These are phyloP conservation scores for Neopestalotiopsis clavispora DNA, from an alignment of 2,329 filamentous ascomycete species.

Conservation along the genomic window DNA sequence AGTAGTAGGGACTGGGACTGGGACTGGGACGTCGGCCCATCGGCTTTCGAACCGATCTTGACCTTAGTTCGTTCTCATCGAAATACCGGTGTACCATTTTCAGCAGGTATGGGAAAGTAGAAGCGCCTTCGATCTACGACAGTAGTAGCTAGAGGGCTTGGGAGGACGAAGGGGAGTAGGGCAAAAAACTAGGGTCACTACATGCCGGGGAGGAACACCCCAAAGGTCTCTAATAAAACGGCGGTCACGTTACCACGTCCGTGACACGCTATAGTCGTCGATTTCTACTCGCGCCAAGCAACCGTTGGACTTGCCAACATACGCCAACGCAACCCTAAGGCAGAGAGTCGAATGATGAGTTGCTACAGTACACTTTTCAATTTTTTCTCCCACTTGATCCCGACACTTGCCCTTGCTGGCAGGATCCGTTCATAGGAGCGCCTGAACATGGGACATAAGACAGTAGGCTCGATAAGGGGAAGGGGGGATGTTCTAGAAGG, in stretches of 20 bases:
- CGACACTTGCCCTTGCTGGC: background rate
- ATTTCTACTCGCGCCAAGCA: background rate
- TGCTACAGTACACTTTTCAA: too few species aligned
- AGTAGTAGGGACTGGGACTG: too few species aligned
- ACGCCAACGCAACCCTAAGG: background rate
- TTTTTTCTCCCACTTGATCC: background rate
- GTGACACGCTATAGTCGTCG: background rate
- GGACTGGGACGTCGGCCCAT: too few species aligned
- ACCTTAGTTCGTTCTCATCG: background rate
- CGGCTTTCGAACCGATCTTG: background rate
- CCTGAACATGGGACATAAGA: too few species aligned
- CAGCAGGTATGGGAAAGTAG: background rate
- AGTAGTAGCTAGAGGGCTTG: background rate
- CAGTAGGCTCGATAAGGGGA: too few species aligned
- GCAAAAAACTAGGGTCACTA: background rate
- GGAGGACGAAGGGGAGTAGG: background rate
- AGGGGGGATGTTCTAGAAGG: background rate
- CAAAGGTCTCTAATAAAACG: background rate
- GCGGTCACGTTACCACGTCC: conserved; percentile 1
- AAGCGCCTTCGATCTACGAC: background rate
- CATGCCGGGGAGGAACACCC: background rate
- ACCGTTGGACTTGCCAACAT: background rate
- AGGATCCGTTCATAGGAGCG: background rate
- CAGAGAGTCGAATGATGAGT: background rate
- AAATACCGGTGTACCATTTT: background rate